phyloP scores from a whole-genome alignment of 1,284 basidiomycete species.

The Tilletiopsis washingtonensis region DNA sequence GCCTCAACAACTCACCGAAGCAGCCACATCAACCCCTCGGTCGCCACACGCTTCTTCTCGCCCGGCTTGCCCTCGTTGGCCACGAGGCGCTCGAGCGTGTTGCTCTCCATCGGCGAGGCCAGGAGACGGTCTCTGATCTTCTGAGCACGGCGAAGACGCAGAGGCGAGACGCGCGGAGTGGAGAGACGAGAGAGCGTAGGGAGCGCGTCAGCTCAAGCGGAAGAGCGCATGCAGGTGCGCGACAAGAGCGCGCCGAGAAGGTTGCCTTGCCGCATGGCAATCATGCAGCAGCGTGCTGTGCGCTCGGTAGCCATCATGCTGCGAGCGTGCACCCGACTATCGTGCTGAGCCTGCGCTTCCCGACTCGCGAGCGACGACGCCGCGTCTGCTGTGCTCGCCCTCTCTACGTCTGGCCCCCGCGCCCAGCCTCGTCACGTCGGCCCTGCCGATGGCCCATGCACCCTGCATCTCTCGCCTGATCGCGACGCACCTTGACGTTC shows the following conservation, averaged over 20 bases:
- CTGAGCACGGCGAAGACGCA: slow-evolving; percentile 8
- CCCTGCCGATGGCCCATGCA: no score
- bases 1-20: slow-evolving; percentile 56
- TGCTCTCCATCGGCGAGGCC: slow-evolving; percentile 58
- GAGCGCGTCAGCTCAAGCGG: neutral
- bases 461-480: no score
- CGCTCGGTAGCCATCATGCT: no score
- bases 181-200: neutral
- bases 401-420: no score
- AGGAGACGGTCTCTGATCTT: slow-evolving; percentile 67
- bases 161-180: neutral
- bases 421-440: no score
- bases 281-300: neutral
- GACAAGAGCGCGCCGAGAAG: neutral
- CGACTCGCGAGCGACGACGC: no score
- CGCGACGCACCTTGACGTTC: slow-evolving; percentile 61
- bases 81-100: slow-evolving; percentile 77
- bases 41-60: slow-evolving; percentile 78
- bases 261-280: neutral
- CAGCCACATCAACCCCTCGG: slow-evolving; percentile 88
- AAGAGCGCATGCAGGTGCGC: neutral
- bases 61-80: slow-evolving; percentile 65
- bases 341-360: no score
- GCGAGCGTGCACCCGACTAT: no score
- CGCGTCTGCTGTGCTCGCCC: no score